phyloP scores from a whole-genome alignment of 257 asterid genomes.

The Verbascum thapsus region DNA sequence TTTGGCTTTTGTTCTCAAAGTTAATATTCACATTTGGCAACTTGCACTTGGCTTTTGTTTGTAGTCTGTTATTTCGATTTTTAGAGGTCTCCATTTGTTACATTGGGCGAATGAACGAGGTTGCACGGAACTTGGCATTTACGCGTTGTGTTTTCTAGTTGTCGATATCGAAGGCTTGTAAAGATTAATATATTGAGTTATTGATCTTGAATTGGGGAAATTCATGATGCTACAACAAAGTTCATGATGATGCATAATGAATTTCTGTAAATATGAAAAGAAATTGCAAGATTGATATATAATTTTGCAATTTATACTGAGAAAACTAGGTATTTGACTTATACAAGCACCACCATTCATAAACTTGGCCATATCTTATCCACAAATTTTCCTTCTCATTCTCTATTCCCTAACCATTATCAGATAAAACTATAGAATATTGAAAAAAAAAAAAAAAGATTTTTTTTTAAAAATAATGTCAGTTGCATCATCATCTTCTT shows the following conservation, averaged over 20 bases:
- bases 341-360: background rate
- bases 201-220: background rate
- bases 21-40: slow-evolving; percentile 35
- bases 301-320: too few species aligned
- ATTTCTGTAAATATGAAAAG: too few species aligned
- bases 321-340: background rate
- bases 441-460: slow-evolving; percentile 1
- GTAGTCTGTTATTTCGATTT: slow-evolving; percentile 25
- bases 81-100: slow-evolving; percentile 26
- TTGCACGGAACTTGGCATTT: slow-evolving; percentile 25
- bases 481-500: slow-evolving; percentile 58
- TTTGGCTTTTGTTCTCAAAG: slow-evolving; percentile 18
- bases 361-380: slow-evolving; percentile 50
- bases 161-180: slow-evolving; percentile 38
- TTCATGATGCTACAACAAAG: background rate
- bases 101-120: slow-evolving; percentile 23
- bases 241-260: too few species aligned
- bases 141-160: slow-evolving; percentile 32
- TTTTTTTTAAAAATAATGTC: slow-evolving; percentile 38
- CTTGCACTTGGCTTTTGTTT: slow-evolving; percentile 14
- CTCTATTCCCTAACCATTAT: slow-evolving; percentile 10
- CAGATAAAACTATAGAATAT: background rate
- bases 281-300: too few species aligned
- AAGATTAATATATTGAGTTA: slow-evolving; percentile 8
- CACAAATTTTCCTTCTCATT: slow-evolving; percentile 39